Conservation (phyloP, 2,329 filamentous ascomycete genomes). For the Colletotrichum sansevieriae region DNA sequence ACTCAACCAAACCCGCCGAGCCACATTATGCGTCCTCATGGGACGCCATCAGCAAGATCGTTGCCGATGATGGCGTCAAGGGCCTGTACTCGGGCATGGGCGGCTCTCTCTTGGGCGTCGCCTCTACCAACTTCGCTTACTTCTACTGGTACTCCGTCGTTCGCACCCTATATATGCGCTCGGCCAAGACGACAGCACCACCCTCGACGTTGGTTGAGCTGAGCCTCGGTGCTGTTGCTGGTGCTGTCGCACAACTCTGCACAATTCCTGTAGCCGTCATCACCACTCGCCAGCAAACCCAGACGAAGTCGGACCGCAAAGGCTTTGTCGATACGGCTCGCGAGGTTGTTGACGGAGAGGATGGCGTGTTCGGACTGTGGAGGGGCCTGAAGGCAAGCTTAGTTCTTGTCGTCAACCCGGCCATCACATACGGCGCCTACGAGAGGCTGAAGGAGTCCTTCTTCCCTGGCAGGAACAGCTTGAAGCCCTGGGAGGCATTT, state of each 20-base stretch:
- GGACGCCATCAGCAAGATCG: slow-evolving; percentile 89
- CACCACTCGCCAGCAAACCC: slow-evolving; percentile 96
- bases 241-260: slow-evolving; percentile 92
- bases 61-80: slow-evolving; percentile 80
- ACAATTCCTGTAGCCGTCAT: slow-evolving; percentile 97
- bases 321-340: slow-evolving; percentile 87
- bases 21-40: slow-evolving; percentile 88
- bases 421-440: slow-evolving; percentile 97
- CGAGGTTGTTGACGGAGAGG: slow-evolving; percentile 91
- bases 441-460: slow-evolving; percentile 84
- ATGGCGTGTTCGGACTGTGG: slow-evolving; percentile 92
- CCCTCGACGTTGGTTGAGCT: slow-evolving; percentile 88
- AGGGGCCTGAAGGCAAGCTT: slow-evolving; percentile 95
- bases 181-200: slow-evolving; percentile 62
- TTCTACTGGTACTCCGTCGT: slow-evolving; percentile 99
- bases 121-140: slow-evolving; percentile 98
- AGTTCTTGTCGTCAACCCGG: slow-evolving; percentile 94
- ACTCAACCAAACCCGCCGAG: slow-evolving; percentile 60
- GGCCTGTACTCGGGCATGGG: slow-evolving; percentile 92
- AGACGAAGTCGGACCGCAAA: slow-evolving; percentile 85
- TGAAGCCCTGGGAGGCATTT: slow-evolving; percentile 91
- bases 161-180: slow-evolving; percentile 80
- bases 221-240: slow-evolving; percentile 85
- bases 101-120: slow-evolving; percentile 89
- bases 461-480: slow-evolving; percentile 80